phyloP scores from a whole-genome alignment of 78 protist species.

The Mantamonas sphyraenae region DNA sequence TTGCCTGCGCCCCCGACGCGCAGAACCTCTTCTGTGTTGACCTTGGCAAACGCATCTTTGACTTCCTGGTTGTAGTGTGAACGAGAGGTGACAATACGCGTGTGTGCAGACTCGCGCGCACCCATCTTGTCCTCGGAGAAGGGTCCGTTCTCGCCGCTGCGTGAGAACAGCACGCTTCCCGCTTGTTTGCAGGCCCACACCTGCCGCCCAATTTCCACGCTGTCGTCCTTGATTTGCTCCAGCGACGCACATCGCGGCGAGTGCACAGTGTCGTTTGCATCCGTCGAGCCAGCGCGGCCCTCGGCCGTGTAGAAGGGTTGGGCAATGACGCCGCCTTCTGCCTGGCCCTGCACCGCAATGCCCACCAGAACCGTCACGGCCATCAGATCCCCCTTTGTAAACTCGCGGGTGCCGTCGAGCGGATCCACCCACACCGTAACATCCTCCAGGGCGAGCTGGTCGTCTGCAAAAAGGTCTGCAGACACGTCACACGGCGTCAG shows the following conservation, averaged over 20 bases:
- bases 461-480: background rate
- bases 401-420: constrained; percentile 22
- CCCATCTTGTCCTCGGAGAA: no score
- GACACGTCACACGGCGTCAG: background rate
- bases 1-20: constrained; percentile 17
- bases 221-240: no score
- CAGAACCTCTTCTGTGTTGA: background rate
- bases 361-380: no score
- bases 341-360: no score
- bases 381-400: no score
- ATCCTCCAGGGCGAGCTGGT: background rate
- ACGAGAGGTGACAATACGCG: background rate
- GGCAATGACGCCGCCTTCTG: background rate
- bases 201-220: constrained; percentile 13
- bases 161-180: background rate
- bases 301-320: background rate
- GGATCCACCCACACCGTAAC: constrained; percentile 20
- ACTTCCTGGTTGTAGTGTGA: background rate
- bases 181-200: constrained; percentile 8
- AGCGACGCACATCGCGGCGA: no score
- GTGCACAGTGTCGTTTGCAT: no score
- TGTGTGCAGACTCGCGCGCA: no score
- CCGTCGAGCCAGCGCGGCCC: no score
- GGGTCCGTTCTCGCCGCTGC: no score
- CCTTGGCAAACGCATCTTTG: constrained; percentile 1